Conservation (phyloP, 2,329 filamentous ascomycete species). For the Elsinoe necatrix region DNA sequence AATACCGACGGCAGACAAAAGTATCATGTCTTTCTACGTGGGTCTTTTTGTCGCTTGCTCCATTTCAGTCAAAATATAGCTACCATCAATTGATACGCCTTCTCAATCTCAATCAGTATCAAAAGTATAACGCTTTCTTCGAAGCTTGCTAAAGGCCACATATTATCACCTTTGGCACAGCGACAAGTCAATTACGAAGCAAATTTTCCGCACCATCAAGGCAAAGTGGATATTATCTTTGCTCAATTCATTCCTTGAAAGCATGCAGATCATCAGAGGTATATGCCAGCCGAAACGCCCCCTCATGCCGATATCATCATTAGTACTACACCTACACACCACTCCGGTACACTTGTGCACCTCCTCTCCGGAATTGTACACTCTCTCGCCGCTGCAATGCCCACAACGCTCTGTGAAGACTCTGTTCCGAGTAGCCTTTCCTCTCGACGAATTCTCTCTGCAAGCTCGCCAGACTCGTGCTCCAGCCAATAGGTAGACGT, state of each 20-base stretch:
- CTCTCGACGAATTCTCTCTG: conserved; percentile 86
- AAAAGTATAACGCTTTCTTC: too few relatives aligned
- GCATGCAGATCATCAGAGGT: conserved; percentile 9
- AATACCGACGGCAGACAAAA: too few relatives aligned
- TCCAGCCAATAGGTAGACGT: conserved; percentile 84
- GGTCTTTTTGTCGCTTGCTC: too few relatives aligned
- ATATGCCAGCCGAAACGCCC: conserved; percentile 7
- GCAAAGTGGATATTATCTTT: not conserved
- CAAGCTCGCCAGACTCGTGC: conserved; percentile 77
- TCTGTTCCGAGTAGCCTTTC: conserved; percentile 81
- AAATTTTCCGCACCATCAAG: too few relatives aligned
- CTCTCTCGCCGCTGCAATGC: conserved; percentile 82
- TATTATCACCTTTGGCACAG: too few relatives aligned
- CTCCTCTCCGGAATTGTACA: conserved; percentile 70
- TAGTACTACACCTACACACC: conserved; percentile 49
- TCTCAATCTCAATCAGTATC: too few relatives aligned
- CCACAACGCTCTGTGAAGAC: conserved; percentile 73
- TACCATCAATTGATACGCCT: too few relatives aligned
- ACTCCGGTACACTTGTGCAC: conserved; percentile 64
- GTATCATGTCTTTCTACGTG: too few relatives aligned
- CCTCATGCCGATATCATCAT: not conserved
- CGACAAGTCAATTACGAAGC: too few relatives aligned
- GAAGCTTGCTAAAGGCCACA: too few relatives aligned
- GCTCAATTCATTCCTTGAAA: not conserved
- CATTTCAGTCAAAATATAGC: too few relatives aligned